Base-by-base conservation (phyloP, 805 yeast genomes). In the Candida krabiensis region DNA sequence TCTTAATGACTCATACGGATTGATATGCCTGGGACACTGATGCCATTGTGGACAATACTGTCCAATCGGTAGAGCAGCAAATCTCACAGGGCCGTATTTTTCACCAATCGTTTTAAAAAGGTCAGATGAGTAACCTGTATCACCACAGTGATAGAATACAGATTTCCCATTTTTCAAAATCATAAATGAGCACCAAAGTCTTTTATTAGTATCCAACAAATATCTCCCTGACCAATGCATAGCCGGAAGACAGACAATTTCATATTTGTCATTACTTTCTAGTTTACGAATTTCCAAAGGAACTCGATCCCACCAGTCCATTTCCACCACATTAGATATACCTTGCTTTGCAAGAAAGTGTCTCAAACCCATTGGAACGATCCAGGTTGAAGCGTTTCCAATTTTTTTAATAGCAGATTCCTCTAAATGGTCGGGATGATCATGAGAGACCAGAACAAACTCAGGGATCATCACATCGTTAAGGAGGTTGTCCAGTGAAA, bases 11-110 rank as follows among this genome's bases (percentile, higher is more conserved):
- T 91, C 98, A 26, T 64, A 70, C 0, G 98, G 97, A 34, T 80
- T 79, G 33, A 83, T 85, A 56, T 91, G 98, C 50, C 96, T 75
- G 4, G 96, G 91, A 41, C 76, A 75, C 55, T 91, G 90, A 54
- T 90, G 97, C 96, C 96, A 87, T 51, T 84, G 78, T 1, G 98
- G 98, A 50, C 90, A 83, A 60, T 91, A 91, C 43, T 95, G 96
- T 0, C 98, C 98, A 45, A 95, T 88, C 0, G 98, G 98, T 12
- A 91, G 63, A 61, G 91, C 70, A 0, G 90, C 86, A 19, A 90
- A 65, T 40, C 63, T 64, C 7, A 78, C 73, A 1, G 80, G 79
- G 0, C 95, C 95, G 55, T 71, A 83, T 19, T 69, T 74, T 26
- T 71, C 61, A 2, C 82, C 77, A 19, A 91, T 83, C n/a, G 77